Conservation (phyloP, 1,284 basidiomycete species). For the Boletus sp. region DNA sequence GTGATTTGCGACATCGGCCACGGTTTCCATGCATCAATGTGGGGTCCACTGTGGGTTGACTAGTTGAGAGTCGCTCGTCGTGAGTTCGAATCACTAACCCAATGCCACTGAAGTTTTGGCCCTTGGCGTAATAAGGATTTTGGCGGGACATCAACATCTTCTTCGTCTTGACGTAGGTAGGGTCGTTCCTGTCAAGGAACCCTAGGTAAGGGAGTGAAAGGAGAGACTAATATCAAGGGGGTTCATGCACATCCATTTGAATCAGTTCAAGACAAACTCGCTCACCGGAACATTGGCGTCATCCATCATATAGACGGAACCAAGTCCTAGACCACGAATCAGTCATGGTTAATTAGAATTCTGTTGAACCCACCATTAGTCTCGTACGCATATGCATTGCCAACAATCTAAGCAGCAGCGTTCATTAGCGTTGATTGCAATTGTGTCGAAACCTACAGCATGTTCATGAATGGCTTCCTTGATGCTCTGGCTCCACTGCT, state of each 20-base stretch:
- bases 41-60: conserved; percentile 55
- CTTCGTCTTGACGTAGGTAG: conserved; percentile 59
- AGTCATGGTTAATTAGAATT: neutral
- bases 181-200: conserved; percentile 58
- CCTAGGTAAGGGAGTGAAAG: conserved; percentile 75
- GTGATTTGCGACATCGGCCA: conserved; percentile 82
- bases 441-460: conserved; percentile 41
- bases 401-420: conserved; percentile 41
- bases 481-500: conserved; percentile 57
- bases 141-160: conserved; percentile 54
- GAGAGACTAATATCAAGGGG: conserved; percentile 47
- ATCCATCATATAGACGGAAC: conserved; percentile 72
- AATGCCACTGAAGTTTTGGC: conserved; percentile 60
- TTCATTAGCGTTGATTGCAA: conserved; percentile 6
- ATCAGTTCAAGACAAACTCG: conserved; percentile 1
- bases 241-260: conserved; percentile 5
- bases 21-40: conserved; percentile 67
- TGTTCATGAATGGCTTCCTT: conserved; percentile 59
- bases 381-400: conserved; percentile 73
- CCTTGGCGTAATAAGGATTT: conserved; percentile 69
- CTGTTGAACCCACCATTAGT: conserved; percentile 51
- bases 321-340: conserved; percentile 43
- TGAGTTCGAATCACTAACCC: conserved; percentile 45
- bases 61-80: conserved; percentile 2
- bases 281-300: conserved; percentile 77